Evolutionary conservation across 2,329 filamentous ascomycete species (phyloP).

Genomic region (Colletotrichum gloeosporioides): DNA sequence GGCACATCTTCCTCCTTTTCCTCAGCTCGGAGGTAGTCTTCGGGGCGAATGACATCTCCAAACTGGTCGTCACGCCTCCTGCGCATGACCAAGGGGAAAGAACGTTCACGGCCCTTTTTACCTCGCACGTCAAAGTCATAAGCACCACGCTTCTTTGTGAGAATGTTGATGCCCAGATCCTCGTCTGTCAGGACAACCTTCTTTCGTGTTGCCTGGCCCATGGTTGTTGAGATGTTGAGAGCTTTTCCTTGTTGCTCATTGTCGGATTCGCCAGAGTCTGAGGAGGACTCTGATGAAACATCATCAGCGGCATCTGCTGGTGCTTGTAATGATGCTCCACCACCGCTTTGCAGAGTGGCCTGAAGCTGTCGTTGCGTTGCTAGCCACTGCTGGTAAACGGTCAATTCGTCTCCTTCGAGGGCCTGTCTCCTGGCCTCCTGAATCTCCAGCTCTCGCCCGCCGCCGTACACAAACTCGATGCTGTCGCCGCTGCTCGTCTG

Average conservation of each 20-base stretch:
- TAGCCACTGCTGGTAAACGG: conserved; percentile 89
- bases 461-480: conserved; percentile 71
- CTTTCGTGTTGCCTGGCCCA: conserved; percentile 83
- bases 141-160: conserved; percentile 87
- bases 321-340: conserved; percentile 70
- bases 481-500: conserved; percentile 58
- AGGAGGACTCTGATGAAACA: conserved; percentile 83
- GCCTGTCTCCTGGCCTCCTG: conserved; percentile 66
- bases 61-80: conserved; percentile 87
- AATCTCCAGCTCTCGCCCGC: conserved; percentile 66
- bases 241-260: conserved; percentile 90
- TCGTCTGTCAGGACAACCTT: conserved; percentile 88
- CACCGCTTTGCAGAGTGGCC: conserved; percentile 76
- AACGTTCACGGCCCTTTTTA: conserved; percentile 89
- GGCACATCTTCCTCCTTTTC: conserved; percentile 81
- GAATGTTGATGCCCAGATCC: conserved; percentile 88
- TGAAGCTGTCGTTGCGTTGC: conserved; percentile 88
- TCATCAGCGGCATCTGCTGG: conserved; percentile 81
- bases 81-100: conserved; percentile 87
- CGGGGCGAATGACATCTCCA: conserved; percentile 89
- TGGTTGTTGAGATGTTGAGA: conserved; percentile 83
- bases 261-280: conserved; percentile 87
- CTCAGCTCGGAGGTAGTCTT: conserved; percentile 92
- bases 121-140: conserved; percentile 92
- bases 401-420: conserved; percentile 77